Conservation (phyloP, 306 rosid genomes). For the Geum urbanum region DNA sequence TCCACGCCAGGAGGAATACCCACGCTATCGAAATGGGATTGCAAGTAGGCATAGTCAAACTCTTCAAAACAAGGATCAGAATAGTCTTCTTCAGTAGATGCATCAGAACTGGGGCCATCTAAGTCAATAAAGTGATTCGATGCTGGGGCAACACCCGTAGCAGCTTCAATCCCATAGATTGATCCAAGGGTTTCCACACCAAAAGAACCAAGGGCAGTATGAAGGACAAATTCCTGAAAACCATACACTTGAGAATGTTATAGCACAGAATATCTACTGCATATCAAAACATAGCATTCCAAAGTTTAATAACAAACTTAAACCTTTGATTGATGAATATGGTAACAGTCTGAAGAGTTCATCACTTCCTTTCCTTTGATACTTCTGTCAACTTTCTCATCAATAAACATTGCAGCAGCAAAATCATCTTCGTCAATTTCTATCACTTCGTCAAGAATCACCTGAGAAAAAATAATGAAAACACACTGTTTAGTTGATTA, state of each 20-base stretch:
- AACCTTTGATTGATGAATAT: constrained; percentile 48
- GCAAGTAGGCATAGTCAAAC: constrained; percentile 43
- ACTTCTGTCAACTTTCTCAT: constrained; percentile 34
- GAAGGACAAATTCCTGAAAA: constrained; percentile 39
- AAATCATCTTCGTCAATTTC: constrained; percentile 49
- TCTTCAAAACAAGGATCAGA: constrained; percentile 38
- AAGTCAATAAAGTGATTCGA: constrained; percentile 41
- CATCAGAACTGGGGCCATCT: constrained; percentile 51
- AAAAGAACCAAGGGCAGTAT: constrained; percentile 25
- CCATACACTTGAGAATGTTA: constrained; percentile 4
- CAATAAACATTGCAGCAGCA: constrained; percentile 34
- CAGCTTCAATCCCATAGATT: constrained; percentile 39
- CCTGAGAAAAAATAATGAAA: constrained; percentile 35
- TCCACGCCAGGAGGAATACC: constrained; percentile 76
- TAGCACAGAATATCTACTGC: constrained; percentile 4
- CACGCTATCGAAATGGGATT: constrained; percentile 59
- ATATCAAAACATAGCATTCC: constrained; percentile 16
- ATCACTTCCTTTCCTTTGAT: constrained; percentile 55
- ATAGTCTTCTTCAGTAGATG: constrained; percentile 40
- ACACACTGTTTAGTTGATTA: not conserved
- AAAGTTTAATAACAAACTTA: not conserved
- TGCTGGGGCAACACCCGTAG: constrained; percentile 31
- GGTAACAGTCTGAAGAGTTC: constrained; percentile 31
- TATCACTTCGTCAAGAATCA: constrained; percentile 42
- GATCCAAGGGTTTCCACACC: constrained; percentile 37